Evolutionary conservation across 129 eudicot genomes (phyloP).

Genomic region (Centrapalus pauciflorus): DNA sequence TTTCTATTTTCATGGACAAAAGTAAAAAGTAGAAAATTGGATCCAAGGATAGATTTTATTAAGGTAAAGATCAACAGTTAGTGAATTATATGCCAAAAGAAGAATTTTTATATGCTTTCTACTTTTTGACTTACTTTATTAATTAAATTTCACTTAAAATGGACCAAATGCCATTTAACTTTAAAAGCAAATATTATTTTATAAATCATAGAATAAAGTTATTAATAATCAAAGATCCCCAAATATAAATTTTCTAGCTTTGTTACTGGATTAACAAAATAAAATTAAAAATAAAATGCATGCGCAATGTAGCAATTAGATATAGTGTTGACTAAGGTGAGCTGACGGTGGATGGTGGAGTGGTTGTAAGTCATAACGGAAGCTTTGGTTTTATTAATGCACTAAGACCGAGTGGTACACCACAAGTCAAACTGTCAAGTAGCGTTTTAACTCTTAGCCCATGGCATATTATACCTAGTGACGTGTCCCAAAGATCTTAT

Average conservation of each 20-base stretch:
- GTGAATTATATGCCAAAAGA: background rate
- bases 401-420: conserved; percentile 16
- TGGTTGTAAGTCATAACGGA: conserved; percentile 77
- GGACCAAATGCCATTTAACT: background rate
- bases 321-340: conserved; percentile 17
- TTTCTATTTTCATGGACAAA: background rate
- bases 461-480: conserved; percentile 28
- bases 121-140: background rate
- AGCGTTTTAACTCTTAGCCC: conserved; percentile 29
- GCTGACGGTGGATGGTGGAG: conserved; percentile 57
- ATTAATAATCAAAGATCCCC: no score
- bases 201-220: no score
- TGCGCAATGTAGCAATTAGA: conserved; percentile 31
- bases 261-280: no score
- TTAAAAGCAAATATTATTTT: background rate
- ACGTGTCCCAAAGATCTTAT: conserved; percentile 13
- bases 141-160: background rate
- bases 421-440: conserved; percentile 48
- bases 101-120: background rate
- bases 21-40: background rate
- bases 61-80: background rate
- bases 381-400: conserved; percentile 32
- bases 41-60: conserved; percentile 8
- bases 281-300: background rate
- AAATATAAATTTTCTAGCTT: no score